These are phyloP conservation scores for Solanum pennellii DNA, from an alignment of 257 asterid species.

Conservation along the genomic window DNA sequence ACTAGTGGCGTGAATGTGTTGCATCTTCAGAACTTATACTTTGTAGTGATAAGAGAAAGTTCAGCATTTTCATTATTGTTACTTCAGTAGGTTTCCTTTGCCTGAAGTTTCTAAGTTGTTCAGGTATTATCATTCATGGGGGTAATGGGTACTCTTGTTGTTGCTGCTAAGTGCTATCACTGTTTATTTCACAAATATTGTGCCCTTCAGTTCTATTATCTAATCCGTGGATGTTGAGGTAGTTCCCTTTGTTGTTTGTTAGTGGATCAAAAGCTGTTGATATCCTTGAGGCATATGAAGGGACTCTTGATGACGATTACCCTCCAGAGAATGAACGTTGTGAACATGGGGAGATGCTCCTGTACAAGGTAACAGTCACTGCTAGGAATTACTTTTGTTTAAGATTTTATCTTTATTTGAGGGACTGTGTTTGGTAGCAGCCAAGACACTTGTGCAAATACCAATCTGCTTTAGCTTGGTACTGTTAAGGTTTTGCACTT, in stretches of 20 bases:
- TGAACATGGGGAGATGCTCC: conserved; percentile 98
- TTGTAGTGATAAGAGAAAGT: not conserved
- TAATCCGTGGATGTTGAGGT: not conserved
- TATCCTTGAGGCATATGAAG: conserved; percentile 97
- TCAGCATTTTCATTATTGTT: not conserved
- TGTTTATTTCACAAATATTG: not conserved
- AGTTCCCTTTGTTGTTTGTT: conserved; percentile 9
- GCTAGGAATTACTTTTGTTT: not conserved
- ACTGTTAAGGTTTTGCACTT: not conserved
- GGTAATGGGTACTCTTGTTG: not conserved
- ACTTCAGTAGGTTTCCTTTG: not conserved
- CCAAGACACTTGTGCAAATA: not conserved
- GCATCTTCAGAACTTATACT: not conserved
- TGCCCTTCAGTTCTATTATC: not conserved
- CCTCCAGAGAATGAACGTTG: conserved; percentile 93
- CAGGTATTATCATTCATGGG: not conserved
- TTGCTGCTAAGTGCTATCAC: not conserved
- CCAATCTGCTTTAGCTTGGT: not conserved
- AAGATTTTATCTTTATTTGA: not conserved
- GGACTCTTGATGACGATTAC: conserved; percentile 95
- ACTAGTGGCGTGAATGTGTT: not conserved
- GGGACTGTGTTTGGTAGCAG: not conserved
- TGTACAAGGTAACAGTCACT: conserved; percentile 68
- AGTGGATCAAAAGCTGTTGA: conserved; percentile 95
- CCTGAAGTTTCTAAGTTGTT: not conserved